These are phyloP conservation scores for Candida saitoana DNA, from an alignment of 805 yeast species.

Conservation along the genomic window DNA sequence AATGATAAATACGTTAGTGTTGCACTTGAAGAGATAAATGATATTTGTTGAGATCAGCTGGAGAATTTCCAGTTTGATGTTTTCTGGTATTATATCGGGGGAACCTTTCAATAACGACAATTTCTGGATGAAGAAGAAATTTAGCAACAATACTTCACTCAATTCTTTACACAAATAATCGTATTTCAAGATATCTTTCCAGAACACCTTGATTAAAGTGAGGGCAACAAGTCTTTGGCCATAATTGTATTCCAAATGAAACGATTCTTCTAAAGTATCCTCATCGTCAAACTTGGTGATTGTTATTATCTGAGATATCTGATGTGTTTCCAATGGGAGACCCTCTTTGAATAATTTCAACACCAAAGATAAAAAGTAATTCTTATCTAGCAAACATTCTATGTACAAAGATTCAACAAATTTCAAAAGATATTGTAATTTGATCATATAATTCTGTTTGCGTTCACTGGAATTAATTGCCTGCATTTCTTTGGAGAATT, in stretches of 20 bases:
- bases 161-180: conserved; percentile 63
- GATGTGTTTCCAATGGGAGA: conserved; percentile 26
- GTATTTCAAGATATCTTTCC: conserved; percentile 58
- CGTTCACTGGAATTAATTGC: conserved; percentile 22
- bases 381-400: conserved; percentile 62
- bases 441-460: conserved; percentile 41
- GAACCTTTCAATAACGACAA: conserved; percentile 11
- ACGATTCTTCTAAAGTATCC: conserved; percentile 9
- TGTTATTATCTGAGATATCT: conserved; percentile 22
- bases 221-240: conserved; percentile 34
- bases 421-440: conserved; percentile 56
- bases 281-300: conserved; percentile 18
- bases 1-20: conserved; percentile 58
- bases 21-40: conserved; percentile 42
- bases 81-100: conserved; percentile 10
- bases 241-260: conserved; percentile 22
- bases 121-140: conserved; percentile 38
- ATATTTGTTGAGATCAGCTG: conserved; percentile 25
- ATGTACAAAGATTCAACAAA: conserved; percentile 63
- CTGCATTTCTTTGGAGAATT: conserved; percentile 41
- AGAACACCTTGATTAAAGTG: conserved; percentile 59
- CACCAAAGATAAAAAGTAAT: conserved; percentile 59
- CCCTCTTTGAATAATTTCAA: conserved; percentile 47
- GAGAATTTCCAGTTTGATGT: conserved; percentile 26
- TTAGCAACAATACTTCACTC: conserved; percentile 54